Percentiles rank a stretch among this genome's conserved stretches.
These are phyloP conservation scores for Rhizophora mangle DNA, from an alignment of 345 rosid species.

Conservation along the genomic window DNA sequence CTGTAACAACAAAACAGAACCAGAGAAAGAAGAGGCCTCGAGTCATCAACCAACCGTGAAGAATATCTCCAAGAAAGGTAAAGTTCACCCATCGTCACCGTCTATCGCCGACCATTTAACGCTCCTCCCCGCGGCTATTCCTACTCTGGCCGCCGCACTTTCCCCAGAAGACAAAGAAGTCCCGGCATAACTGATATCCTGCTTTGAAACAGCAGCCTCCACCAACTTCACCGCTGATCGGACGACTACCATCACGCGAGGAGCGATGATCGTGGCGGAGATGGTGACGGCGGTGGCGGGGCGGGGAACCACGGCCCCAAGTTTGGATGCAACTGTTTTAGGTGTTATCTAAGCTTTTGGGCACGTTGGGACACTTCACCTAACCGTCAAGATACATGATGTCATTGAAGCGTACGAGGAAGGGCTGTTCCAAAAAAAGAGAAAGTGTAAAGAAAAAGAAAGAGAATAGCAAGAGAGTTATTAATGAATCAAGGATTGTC, in stretches of 20 bases:
- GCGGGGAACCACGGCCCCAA: slow-evolving; percentile 19
- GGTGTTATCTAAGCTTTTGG: slow-evolving; percentile 46
- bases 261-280: not conserved
- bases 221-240: not conserved
- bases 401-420: slow-evolving; percentile 45
- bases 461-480: slow-evolving; percentile 15
- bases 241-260: not conserved
- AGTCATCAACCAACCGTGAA: slow-evolving; percentile 18
- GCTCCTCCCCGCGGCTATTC: slow-evolving; percentile 42
- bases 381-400: slow-evolving; percentile 40
- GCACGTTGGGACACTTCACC: slow-evolving; percentile 43
- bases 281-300: not conserved
- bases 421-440: slow-evolving; percentile 21
- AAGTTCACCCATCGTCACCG: slow-evolving; percentile 37
- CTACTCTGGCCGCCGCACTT: slow-evolving; percentile 32
- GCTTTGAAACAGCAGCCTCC: slow-evolving; percentile 12
- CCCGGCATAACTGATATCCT: slow-evolving; percentile 43
- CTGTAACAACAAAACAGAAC: no score
- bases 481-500: not conserved
- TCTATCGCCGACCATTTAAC: slow-evolving; percentile 13
- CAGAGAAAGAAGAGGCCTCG: no score
- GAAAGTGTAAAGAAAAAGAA: slow-evolving; percentile 16
- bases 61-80: slow-evolving; percentile 29
- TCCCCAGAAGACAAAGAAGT: slow-evolving; percentile 40
- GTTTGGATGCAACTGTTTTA: slow-evolving; percentile 41